A percentile compares a stretch with the other conserved stretches of the same genome.
These are phyloP conservation scores for Sporothrix dimorphospora DNA, from an alignment of 2,329 filamentous ascomycete species.

Conservation along the genomic window DNA sequence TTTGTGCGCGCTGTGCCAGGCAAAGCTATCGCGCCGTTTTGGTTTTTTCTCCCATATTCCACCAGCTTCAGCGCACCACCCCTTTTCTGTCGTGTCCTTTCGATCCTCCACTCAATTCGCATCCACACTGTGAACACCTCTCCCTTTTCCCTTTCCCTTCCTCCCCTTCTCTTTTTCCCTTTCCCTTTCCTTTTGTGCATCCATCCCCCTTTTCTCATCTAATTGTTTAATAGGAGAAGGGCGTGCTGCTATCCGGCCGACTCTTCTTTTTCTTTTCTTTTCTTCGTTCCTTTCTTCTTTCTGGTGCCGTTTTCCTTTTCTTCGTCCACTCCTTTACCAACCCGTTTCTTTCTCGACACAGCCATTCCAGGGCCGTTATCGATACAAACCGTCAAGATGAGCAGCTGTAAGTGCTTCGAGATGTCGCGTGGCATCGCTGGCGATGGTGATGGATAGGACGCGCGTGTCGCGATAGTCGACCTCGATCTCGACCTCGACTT, in stretches of 20 bases:
- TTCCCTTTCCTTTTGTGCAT: conserved; percentile 2
- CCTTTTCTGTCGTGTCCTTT: conserved; percentile 14
- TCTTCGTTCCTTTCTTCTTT: conserved; percentile 11
- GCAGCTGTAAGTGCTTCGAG: conserved; percentile 42
- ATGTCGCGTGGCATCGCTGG: background rate
- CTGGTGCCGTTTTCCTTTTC: conserved; percentile 14
- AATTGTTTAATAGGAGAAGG: conserved; percentile 25
- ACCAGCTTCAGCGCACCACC: conserved; percentile 9
- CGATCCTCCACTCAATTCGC: conserved; percentile 21
- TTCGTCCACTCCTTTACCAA: conserved; percentile 17
- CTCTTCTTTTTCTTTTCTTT: conserved; percentile 11
- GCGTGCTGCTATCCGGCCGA: conserved; percentile 20
- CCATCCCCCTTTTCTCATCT: conserved; percentile 12
- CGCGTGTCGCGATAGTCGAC: background rate
- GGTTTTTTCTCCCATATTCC: conserved; percentile 27
- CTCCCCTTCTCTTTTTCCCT: conserved; percentile 16
- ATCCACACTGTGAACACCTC: conserved; percentile 23
- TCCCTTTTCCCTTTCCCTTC: conserved; percentile 7
- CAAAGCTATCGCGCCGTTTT: conserved; percentile 21
- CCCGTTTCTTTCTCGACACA: conserved; percentile 12
- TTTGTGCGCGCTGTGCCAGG: background rate
- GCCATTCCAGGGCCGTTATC: conserved; percentile 29
- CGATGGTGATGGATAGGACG: background rate
- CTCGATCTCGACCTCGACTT: background rate
- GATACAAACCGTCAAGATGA: conserved; percentile 39